Evolutionary conservation across 169 alveolate genomes (phyloP).

Genomic region (Plasmodium inui): DNA sequence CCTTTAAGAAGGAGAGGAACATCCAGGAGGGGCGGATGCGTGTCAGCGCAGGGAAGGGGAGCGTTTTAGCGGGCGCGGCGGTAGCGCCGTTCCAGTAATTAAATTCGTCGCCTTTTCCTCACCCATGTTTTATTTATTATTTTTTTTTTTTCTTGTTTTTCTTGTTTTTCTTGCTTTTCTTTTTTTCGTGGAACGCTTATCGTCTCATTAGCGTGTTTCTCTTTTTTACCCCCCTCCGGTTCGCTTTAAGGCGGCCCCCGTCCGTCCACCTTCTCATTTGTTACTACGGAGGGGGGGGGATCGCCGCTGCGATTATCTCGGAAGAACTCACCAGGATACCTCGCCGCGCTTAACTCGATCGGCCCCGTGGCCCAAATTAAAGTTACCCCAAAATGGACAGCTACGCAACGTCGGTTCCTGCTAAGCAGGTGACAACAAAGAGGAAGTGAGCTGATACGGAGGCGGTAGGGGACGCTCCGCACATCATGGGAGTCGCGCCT

Average conservation of each 20-base stretch:
- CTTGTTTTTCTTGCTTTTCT: too few relatives aligned
- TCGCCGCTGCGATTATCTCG: background rate
- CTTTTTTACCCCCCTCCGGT: background rate
- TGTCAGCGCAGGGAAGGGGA: background rate
- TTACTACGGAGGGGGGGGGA: background rate
- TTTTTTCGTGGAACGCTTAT: background rate
- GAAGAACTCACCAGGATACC: background rate
- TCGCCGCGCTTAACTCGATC: background rate
- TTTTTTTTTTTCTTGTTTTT: too few relatives aligned
- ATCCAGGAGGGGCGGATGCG: background rate
- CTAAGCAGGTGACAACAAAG: background rate
- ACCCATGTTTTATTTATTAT: too few relatives aligned
- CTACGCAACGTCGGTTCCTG: background rate
- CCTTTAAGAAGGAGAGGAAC: conserved; percentile 56
- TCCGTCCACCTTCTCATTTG: background rate
- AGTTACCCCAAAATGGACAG: background rate
- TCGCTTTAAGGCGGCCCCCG: background rate
- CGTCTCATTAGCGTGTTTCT: background rate
- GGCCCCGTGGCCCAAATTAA: background rate
- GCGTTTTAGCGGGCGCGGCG: background rate
- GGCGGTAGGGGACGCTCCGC: background rate
- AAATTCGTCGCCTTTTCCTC: background rate
- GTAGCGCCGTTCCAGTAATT: background rate
- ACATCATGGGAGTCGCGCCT: background rate
- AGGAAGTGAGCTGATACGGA: background rate